Conservation (phyloP, 2,329 filamentous ascomycete species). For the Pseudohalonectria lignicola region DNA sequence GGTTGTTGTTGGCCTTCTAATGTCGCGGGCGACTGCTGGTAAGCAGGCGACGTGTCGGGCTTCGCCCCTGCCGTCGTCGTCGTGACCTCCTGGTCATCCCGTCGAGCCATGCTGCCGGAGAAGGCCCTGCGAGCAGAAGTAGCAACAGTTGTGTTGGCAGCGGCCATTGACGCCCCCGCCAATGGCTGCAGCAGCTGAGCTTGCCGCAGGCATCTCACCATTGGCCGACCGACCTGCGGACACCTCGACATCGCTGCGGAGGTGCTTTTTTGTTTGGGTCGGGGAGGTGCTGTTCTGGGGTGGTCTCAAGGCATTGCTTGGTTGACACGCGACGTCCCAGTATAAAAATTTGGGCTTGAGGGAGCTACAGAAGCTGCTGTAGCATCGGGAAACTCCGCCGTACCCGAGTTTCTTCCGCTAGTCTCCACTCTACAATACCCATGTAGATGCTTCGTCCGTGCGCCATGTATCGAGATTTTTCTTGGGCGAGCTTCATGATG, state of each 20-base stretch:
- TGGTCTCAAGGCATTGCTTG: too few relatives aligned
- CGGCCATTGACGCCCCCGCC: conserved; percentile 19
- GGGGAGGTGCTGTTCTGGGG: too few relatives aligned
- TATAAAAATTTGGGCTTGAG: background rate
- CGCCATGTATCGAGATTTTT: too few relatives aligned
- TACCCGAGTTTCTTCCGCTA: too few relatives aligned
- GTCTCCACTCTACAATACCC: too few relatives aligned
- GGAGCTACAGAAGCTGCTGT: background rate
- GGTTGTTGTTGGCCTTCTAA: conserved; percentile 1
- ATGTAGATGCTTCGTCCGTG: too few relatives aligned
- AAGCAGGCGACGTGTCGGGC: too few relatives aligned
- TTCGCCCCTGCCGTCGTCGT: conserved; percentile 8
- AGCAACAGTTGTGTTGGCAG: too few relatives aligned
- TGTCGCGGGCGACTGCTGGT: too few relatives aligned
- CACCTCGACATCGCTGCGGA: conserved; percentile 43
- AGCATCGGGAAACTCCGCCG: background rate
- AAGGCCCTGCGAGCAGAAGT: conserved; percentile 21
- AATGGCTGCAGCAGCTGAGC: conserved; percentile 15
- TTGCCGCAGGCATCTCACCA: conserved; percentile 41
- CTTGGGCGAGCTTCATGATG: too few relatives aligned
- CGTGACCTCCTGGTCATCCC: conserved; percentile 4
- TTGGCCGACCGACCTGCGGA: conserved; percentile 45
- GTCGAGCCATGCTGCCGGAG: conserved; percentile 21
- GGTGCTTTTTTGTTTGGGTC: background rate
- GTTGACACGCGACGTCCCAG: background rate